Conservation (phyloP, 1,284 basidiomycete genomes). For the Chondrostereum purpureum region DNA sequence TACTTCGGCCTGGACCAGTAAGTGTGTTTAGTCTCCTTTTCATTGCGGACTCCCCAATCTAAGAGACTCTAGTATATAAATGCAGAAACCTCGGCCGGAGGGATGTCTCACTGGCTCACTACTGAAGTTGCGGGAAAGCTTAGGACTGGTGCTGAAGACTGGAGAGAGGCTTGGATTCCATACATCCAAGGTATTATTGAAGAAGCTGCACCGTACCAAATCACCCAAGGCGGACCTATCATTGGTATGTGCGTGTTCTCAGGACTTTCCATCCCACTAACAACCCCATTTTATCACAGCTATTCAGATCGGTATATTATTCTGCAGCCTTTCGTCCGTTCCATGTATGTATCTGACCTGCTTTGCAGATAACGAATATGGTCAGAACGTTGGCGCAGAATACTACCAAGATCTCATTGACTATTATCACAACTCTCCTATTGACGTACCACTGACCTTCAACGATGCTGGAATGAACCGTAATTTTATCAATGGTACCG, state of each 20-base stretch:
- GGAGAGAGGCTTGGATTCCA: constrained; percentile 59
- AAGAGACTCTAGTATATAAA: constrained; percentile 52
- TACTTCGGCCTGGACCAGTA: constrained; percentile 53
- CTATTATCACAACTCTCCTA: constrained; percentile 35
- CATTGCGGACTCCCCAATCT: background rate
- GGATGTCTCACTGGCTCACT: constrained; percentile 74
- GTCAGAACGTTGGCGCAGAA: constrained; percentile 46
- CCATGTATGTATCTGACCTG: no score
- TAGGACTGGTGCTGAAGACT: constrained; percentile 66
- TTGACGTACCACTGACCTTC: constrained; percentile 69
- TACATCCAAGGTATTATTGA: constrained; percentile 63
- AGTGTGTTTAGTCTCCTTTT: constrained; percentile 12
- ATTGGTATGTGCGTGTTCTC: constrained; percentile 43
- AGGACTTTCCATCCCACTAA: background rate
- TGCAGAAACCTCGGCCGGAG: constrained; percentile 76
- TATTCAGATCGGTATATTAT: constrained; percentile 53
- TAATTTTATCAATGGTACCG: constrained; percentile 68
- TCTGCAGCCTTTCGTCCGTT: no score
- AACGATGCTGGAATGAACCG: constrained; percentile 56
- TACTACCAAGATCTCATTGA: constrained; percentile 63
- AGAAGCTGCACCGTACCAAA: constrained; percentile 58
- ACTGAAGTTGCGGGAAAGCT: constrained; percentile 59
- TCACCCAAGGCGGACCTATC: constrained; percentile 64
- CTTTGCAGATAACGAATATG: constrained; percentile 68
- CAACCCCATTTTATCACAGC: constrained; percentile 29